Conservation (phyloP, 2,329 filamentous ascomycete species). For the Aspergillus eucalypticola region DNA sequence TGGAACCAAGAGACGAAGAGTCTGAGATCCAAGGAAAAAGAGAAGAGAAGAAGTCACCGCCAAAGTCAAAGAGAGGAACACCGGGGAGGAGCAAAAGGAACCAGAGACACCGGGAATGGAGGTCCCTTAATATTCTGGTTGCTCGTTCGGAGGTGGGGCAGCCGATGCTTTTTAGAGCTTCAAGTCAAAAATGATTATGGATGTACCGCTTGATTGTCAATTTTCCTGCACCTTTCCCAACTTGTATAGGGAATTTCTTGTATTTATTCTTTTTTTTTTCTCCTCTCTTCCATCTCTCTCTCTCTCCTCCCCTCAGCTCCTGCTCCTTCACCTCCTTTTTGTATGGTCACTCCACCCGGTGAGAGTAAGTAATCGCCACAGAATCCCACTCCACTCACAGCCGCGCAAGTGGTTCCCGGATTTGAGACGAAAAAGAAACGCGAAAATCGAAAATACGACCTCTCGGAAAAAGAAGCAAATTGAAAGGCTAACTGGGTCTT, state of each 20-base stretch:
- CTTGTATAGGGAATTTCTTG: neutral
- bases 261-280: neutral
- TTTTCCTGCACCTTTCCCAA: neutral
- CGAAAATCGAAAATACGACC: neutral
- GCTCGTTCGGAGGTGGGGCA: slow-evolving; percentile 8
- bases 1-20: neutral
- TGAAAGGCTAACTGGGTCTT: neutral
- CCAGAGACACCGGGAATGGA: neutral
- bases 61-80: neutral
- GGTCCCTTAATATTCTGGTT: neutral
- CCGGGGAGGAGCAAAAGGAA: slow-evolving; percentile 6
- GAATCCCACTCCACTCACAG: neutral
- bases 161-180: neutral
- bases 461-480: neutral
- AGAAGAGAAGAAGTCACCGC: neutral
- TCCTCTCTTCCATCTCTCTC: neutral
- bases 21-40: neutral
- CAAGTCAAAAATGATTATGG: neutral
- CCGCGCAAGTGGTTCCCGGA: neutral
- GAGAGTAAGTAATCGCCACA: neutral
- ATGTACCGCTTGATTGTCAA: neutral
- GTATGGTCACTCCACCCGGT: neutral
- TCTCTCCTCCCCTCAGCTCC: neutral
- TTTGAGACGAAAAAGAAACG: slow-evolving; percentile 13
- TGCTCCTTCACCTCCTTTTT: neutral